Evolutionary conservation across 2,329 filamentous ascomycete genomes (phyloP).

Genomic region (Phoma sp.): DNA sequence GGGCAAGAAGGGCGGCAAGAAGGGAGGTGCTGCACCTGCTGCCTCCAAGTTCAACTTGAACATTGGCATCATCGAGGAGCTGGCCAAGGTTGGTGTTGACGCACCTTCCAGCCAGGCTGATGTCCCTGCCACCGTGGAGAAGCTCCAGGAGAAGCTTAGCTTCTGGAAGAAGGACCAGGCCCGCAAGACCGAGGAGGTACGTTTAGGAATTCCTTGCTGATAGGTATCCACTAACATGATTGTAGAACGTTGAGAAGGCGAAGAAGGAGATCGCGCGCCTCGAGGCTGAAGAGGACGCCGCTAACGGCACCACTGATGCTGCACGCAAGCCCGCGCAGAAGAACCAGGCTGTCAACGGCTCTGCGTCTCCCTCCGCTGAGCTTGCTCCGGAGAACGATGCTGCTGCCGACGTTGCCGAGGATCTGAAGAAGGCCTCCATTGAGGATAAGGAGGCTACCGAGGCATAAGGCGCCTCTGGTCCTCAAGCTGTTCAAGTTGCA

Average conservation of each 20-base stretch:
- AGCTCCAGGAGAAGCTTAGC: constrained; percentile 88
- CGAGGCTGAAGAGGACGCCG: constrained; percentile 69
- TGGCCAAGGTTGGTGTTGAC: constrained; percentile 81
- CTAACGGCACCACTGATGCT: constrained; percentile 60
- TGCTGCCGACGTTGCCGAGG: constrained; percentile 63
- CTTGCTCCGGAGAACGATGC: constrained; percentile 64
- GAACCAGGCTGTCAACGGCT: constrained; percentile 60
- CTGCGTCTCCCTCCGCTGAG: constrained; percentile 59
- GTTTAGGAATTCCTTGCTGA: constrained; percentile 40
- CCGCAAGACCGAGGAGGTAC: constrained; percentile 86
- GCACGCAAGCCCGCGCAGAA: constrained; percentile 60
- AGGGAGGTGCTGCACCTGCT: constrained; percentile 67
- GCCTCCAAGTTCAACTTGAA: constrained; percentile 79
- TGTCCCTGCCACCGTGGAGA: constrained; percentile 79
- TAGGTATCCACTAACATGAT: not conserved
- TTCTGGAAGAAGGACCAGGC: constrained; percentile 92
- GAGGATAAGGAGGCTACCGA: constrained; percentile 56
- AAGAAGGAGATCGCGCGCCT: constrained; percentile 93
- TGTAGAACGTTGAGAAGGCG: constrained; percentile 92
- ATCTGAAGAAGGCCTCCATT: constrained; percentile 65
- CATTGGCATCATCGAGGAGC: constrained; percentile 89
- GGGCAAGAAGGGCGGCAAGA: constrained; percentile 87
- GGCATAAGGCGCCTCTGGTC: constrained; percentile 25
- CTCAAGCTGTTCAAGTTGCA: constrained; percentile 6
- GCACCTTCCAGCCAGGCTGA: constrained; percentile 87